These are phyloP conservation scores for Aspergillus viridinutans DNA, from an alignment of 2,329 filamentous ascomycete genomes.

Conservation along the genomic window DNA sequence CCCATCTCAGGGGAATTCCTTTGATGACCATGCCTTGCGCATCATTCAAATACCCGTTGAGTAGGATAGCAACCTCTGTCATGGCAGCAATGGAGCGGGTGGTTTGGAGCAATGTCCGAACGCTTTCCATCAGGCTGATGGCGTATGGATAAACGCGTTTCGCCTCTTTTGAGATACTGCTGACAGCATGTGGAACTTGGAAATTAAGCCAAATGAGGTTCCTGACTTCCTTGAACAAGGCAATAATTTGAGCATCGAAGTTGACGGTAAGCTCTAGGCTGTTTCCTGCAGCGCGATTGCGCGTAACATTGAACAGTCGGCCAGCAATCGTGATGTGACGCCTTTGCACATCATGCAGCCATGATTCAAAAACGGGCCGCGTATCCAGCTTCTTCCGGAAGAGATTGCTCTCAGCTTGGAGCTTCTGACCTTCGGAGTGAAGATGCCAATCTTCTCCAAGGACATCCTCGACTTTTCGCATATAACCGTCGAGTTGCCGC, in stretches of 20 bases:
- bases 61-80: conserved; percentile 78
- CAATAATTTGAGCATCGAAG: conserved; percentile 95
- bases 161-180: conserved; percentile 96
- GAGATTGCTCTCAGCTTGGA: conserved; percentile 83
- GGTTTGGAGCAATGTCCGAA: conserved; percentile 88
- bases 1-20: conserved; percentile 88
- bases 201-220: conserved; percentile 95
- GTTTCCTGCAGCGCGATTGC: conserved; percentile 86
- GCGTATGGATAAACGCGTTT: conserved; percentile 97
- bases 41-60: conserved; percentile 89
- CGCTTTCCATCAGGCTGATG: conserved; percentile 96
- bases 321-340: conserved; percentile 89
- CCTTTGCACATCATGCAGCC: conserved; percentile 83
- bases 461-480: conserved; percentile 99
- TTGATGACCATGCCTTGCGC: conserved; percentile 79
- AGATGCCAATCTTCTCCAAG: conserved; percentile 91
- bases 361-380: conserved; percentile 88
- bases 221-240: conserved; percentile 95
- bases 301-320: conserved; percentile 82
- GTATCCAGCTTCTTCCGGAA: conserved; percentile 97
- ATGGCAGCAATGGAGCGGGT: conserved; percentile 78
- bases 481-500: conserved; percentile 89
- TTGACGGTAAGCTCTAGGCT: conserved; percentile 86
- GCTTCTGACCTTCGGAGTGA: conserved; percentile 90
- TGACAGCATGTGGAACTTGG: conserved; percentile 88